Base-by-base conservation (phyloP, 495 filamentous ascomycete genomes). In the Penicillium canescens region DNA sequence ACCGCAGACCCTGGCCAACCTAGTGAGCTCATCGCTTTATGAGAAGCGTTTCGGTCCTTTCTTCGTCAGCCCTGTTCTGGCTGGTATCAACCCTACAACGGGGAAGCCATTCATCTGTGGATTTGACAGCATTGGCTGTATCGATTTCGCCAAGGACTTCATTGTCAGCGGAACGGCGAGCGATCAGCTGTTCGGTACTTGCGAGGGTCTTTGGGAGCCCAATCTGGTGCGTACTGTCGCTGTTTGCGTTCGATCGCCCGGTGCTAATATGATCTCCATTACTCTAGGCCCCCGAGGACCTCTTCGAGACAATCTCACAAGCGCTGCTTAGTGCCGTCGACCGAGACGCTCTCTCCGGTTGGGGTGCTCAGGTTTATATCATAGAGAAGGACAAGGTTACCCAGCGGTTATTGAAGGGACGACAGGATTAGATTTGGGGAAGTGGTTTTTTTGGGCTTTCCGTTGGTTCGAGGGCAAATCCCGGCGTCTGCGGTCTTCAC, bases 361-460 rank as follows among this genome's bases (percentile, higher is more conserved):
- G 94, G 94, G 94, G 94, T 67, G 94, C 94, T 33, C 90, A 98
- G 62, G 94, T 98, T 56, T 98, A 97, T 74, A 92, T 98, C 60
- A 94, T 98, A 73, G 95, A 98, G 82, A 98, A 98, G 82, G 91
- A 96, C 74, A 98, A 98, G 86, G 91, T 98, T 38, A 96, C 93
- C 64, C 96, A 98, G 87, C 82, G 94, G 66, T 82, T 98, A 81
- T 74, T 98, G 67, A 98, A 98, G 84, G 92, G 94, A 70, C 76
- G 85, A 69, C 85, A 88, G 69, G 85, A 88, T 66, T 86, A 78
- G 69, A 70, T 33, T 35, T 42, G 40, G 43, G 37, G 37, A 51
- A 54, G 46, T 55, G 54, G 39, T 56, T 63, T 46, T 57, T 61
- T 66, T 59, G 57, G 63, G 57, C 56, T 59, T 62, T 64, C 55